phyloP scores from a whole-genome alignment of 2,329 filamentous ascomycete genomes.

The Sporothrix inflata region DNA sequence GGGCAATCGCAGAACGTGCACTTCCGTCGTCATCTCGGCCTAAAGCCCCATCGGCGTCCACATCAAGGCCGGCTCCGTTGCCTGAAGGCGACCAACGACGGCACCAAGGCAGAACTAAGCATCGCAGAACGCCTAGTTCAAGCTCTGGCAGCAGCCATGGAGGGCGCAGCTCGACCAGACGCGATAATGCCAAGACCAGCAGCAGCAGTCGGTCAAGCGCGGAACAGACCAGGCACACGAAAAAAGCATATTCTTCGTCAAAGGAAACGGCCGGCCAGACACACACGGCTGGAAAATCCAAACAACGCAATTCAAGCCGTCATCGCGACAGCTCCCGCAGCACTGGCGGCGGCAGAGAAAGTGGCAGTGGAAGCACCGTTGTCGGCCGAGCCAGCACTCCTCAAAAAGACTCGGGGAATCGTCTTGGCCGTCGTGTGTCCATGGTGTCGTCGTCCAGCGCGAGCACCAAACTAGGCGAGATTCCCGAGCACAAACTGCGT shows the following conservation, averaged over 20 bases:
- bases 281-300: not conserved
- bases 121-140: not conserved
- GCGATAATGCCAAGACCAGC: not conserved
- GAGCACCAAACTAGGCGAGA: constrained; percentile 44
- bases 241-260: not conserved
- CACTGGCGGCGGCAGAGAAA: not conserved
- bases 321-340: not conserved
- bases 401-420: not conserved
- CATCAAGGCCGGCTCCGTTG: not conserved
- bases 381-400: not conserved
- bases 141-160: not conserved
- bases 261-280: not conserved
- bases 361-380: not conserved
- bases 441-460: constrained; percentile 40
- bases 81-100: constrained; percentile 31
- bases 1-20: not conserved
- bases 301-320: constrained; percentile 29
- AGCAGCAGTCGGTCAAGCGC: not conserved
- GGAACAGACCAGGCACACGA: not conserved
- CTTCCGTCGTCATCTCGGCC: not conserved
- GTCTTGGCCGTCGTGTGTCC: constrained; percentile 36
- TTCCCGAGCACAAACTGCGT: constrained; percentile 40
- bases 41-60: not conserved
- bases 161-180: not conserved
- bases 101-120: not conserved